Conservation (phyloP, 139 green algal species). For the Micromonas pusilla region DNA sequence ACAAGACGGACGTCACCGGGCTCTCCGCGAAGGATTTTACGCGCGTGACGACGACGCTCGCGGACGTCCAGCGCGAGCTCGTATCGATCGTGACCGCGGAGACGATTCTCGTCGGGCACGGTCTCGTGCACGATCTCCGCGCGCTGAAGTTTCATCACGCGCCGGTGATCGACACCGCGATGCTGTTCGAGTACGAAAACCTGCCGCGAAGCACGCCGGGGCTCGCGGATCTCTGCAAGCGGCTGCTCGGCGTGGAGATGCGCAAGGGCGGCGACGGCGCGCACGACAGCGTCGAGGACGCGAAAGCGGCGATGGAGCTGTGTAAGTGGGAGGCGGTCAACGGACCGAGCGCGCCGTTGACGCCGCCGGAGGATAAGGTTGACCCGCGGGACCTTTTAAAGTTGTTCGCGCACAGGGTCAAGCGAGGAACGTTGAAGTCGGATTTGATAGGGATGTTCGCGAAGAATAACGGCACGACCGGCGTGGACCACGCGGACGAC, state of each 20-base stretch:
- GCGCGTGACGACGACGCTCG: conserved; percentile 24
- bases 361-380: background rate
- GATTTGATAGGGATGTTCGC: background rate
- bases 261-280: background rate
- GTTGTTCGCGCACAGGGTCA: conserved; percentile 22
- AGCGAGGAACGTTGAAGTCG: background rate
- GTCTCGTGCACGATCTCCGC: conserved; percentile 40
- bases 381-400: conserved; percentile 1
- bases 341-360: background rate
- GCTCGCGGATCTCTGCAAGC: conserved; percentile 33
- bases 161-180: conserved; percentile 42
- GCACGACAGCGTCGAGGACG: conserved; percentile 39
- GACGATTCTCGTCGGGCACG: conserved; percentile 42
- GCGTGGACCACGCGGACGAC: background rate
- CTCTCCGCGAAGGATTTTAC: conserved; percentile 26
- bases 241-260: conserved; percentile 15
- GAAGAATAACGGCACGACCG: background rate
- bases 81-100: conserved; percentile 15
- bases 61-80: conserved; percentile 30
- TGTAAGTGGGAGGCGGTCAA: conserved; percentile 27
- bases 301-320: conserved; percentile 31
- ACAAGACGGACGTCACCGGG: conserved; percentile 37
- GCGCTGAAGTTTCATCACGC: conserved; percentile 42
- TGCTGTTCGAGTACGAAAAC: conserved; percentile 37
- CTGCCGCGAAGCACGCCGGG: conserved; percentile 23